Conservation (phyloP, 1,139 yeast species). For the Pichia sp. region DNA sequence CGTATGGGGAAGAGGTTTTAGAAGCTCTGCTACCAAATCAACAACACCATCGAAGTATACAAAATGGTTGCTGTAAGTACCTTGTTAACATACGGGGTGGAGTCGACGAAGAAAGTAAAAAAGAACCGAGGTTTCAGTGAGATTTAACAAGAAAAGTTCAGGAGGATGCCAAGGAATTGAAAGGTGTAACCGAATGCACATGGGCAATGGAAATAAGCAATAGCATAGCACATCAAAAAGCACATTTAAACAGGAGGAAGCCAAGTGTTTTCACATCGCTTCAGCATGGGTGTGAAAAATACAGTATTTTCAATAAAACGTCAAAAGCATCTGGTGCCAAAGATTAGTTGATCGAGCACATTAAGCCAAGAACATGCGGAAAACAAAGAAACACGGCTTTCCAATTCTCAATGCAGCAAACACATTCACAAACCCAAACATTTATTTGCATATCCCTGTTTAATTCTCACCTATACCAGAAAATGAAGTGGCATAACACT, state of each 20-base stretch:
- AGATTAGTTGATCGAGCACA: neutral
- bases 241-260: too few relatives aligned
- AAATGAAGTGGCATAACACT: neutral
- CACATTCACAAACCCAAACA: too few relatives aligned
- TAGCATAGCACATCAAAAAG: too few relatives aligned
- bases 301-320: too few relatives aligned
- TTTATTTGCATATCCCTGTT: too few relatives aligned
- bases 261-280: too few relatives aligned
- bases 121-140: neutral
- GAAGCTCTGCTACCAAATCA: slow-evolving; percentile 6
- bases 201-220: neutral
- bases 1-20: neutral
- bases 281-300: too few relatives aligned
- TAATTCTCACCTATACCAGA: too few relatives aligned
- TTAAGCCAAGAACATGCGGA: neutral
- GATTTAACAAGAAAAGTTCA: too few relatives aligned
- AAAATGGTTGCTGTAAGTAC: slow-evolving; percentile 24
- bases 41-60: slow-evolving; percentile 14
- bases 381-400: neutral
- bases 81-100: neutral
- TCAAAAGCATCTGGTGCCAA: neutral
- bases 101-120: neutral
- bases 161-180: too few relatives aligned
- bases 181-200: neutral
- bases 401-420: too few relatives aligned